A percentile compares a stretch with the other conserved stretches of the same genome.
Evolutionary conservation across 2,329 filamentous ascomycete genomes (phyloP).

Genomic region (Aspergillus pseudoviridinutans): DNA sequence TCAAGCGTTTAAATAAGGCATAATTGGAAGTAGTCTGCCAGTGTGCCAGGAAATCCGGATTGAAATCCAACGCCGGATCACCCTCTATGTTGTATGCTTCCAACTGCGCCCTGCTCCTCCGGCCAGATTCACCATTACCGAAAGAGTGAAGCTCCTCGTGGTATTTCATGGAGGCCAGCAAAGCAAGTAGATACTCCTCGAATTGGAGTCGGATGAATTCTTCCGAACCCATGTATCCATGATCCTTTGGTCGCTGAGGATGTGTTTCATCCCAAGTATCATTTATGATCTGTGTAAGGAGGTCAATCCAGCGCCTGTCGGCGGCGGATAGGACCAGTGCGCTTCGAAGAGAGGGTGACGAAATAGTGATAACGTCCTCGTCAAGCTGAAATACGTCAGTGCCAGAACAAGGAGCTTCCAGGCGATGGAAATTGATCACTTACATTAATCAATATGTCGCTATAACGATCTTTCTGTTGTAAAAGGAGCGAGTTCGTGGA

Average conservation of each 20-base stretch:
- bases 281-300: conserved; percentile 85
- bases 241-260: conserved; percentile 82
- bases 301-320: conserved; percentile 94
- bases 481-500: conserved; percentile 92
- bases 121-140: conserved; percentile 42
- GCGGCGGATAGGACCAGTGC: conserved; percentile 77
- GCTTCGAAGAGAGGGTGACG: conserved; percentile 69
- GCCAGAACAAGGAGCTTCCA: background rate
- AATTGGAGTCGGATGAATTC: conserved; percentile 97
- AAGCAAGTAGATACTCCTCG: conserved; percentile 87
- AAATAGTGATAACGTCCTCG: conserved; percentile 78
- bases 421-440: conserved; percentile 7
- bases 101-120: conserved; percentile 47
- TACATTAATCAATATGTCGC: conserved; percentile 87
- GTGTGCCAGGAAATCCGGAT: conserved; percentile 75
- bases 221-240: conserved; percentile 92
- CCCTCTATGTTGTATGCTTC: conserved; percentile 64
- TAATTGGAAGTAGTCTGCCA: conserved; percentile 92
- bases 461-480: conserved; percentile 92
- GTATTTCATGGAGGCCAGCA: conserved; percentile 87
- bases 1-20: conserved; percentile 75
- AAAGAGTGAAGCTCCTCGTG: conserved; percentile 60
- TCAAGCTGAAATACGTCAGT: conserved; percentile 56
- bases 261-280: conserved; percentile 96
- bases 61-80: conserved; percentile 81